Base-by-base conservation (phyloP, 139 green algal genomes). In the Auxenochlorella pyrenoidosa region DNA sequence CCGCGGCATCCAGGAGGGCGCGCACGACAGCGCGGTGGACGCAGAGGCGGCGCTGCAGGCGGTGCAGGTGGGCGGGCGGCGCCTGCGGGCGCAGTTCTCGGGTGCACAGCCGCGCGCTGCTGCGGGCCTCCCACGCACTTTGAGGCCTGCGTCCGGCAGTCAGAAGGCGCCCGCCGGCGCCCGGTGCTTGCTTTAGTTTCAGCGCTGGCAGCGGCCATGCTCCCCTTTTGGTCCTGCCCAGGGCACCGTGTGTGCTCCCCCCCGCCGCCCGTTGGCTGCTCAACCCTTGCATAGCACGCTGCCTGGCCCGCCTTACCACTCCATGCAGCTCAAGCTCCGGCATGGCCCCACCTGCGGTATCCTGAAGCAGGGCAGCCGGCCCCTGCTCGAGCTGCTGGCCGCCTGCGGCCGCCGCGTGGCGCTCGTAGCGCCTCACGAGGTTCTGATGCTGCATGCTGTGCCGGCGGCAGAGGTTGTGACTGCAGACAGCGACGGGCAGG, bases 361-460 rank as follows among this genome's bases (percentile, higher is more conserved):
- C 3, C 40, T 36, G 47, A 70, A 75, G 47, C 15, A 54, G 44
- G 68, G 44, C 82, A 47, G 38, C 70, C 40, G 19, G 5, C 82
- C 90, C 70, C 90, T 97, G 86, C 40, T 91, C 40, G 94, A 95
- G 26, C 84, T 95, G 83, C 87, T 97, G 66, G 75, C 84, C 0
- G 70, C 38, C 0, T 51, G 84, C 0, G 72, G 85, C 19, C 36
- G 47, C 6, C 59, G 40, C 28, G 18, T 66, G 44, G 92, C 90
- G 43, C 78, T 96, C 54, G 90, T 96, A n/a, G 94, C 95, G 87
- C 78, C 92, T 24, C 79, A 87, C 4, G 90, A 94, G 32, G 75
- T 90, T 44, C 89, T 96, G 38, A 83, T 75, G 68, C 68, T 81
- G 70, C 82, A 87, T 32, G 82, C 68, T n/a, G 81, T 63, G 65